phyloP scores from a whole-genome alignment of 192 early-diverging fungal genomes.

The Entrophospora sp. region DNA sequence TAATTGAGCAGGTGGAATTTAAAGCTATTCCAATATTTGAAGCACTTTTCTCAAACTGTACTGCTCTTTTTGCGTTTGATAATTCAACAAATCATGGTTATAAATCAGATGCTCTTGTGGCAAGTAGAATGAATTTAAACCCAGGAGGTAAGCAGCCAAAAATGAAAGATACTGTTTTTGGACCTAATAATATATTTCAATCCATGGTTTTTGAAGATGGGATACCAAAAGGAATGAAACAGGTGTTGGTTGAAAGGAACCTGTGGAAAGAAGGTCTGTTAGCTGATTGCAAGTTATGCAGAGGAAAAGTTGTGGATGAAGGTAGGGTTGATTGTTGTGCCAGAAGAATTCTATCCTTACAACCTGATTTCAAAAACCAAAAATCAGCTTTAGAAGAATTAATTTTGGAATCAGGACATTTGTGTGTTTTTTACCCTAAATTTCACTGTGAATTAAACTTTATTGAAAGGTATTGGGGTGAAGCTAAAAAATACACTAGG shows the following conservation, averaged over 20 bases:
- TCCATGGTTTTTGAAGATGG: neutral
- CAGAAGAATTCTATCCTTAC: constrained; percentile 15
- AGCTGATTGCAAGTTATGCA: neutral
- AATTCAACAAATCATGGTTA: neutral
- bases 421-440: constrained; percentile 19
- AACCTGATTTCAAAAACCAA: constrained; percentile 3
- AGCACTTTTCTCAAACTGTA: neutral
- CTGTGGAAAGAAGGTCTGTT: neutral
- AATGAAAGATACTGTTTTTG: no score
- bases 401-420: neutral
- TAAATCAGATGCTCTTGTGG: neutral
- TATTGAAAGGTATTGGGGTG: no score
- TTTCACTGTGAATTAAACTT: no score
- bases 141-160: no score
- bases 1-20: neutral
- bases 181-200: neutral
- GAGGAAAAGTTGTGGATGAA: neutral
- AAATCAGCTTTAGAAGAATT: constrained; percentile 1
- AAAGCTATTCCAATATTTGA: neutral
- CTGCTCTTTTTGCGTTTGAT: constrained; percentile 3
- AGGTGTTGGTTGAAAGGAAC: neutral
- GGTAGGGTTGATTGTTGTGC: neutral
- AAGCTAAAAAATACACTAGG: no score
- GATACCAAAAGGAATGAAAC: neutral
- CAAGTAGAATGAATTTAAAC: constrained; percentile 5